Evolutionary conservation across 495 filamentous ascomycete genomes (phyloP).

Genomic region (Copromyces sp.): DNA sequence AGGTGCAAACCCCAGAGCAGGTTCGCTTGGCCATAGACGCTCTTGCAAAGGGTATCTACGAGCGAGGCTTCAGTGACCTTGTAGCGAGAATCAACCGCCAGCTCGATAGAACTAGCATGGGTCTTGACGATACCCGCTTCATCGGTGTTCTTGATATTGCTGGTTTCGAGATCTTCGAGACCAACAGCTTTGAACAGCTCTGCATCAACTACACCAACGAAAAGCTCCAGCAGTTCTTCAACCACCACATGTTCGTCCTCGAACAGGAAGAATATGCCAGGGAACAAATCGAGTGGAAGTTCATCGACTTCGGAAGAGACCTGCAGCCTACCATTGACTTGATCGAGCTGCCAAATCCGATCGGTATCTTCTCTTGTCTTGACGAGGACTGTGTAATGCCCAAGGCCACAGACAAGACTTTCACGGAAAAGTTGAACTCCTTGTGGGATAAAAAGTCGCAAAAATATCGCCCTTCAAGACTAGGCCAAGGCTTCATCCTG

Average conservation of each 20-base stretch:
- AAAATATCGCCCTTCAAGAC: conserved; percentile 82
- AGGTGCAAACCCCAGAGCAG: conserved; percentile 94
- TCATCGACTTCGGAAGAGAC: conserved; percentile 97
- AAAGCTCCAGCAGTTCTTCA: conserved; percentile 99
- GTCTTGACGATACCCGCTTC: conserved; percentile 80
- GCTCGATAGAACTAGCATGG: conserved; percentile 68
- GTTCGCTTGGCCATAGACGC: conserved; percentile 85
- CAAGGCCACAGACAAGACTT: conserved; percentile 92
- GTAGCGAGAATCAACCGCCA: conserved; percentile 87
- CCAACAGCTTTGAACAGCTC: conserved; percentile 97
- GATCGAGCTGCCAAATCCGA: conserved; percentile 91
- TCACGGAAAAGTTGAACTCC: conserved; percentile 93
- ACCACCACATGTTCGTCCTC: conserved; percentile 99
- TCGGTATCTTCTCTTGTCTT: conserved; percentile 96
- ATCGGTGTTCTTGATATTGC: conserved; percentile 99
- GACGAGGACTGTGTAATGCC: conserved; percentile 99
- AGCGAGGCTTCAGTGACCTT: conserved; percentile 87
- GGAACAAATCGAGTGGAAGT: conserved; percentile 99
- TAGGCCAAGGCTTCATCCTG: conserved; percentile 90
- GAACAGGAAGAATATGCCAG: conserved; percentile 98
- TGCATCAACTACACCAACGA: conserved; percentile 99
- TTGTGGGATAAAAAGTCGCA: conserved; percentile 93
- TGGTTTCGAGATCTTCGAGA: conserved; percentile 97
- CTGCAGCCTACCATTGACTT: conserved; percentile 96
- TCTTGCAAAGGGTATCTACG: conserved; percentile 93